Evolutionary conservation across 2,329 filamentous ascomycete genomes (phyloP).

Genomic region (Colletotrichum chlorophyti): DNA sequence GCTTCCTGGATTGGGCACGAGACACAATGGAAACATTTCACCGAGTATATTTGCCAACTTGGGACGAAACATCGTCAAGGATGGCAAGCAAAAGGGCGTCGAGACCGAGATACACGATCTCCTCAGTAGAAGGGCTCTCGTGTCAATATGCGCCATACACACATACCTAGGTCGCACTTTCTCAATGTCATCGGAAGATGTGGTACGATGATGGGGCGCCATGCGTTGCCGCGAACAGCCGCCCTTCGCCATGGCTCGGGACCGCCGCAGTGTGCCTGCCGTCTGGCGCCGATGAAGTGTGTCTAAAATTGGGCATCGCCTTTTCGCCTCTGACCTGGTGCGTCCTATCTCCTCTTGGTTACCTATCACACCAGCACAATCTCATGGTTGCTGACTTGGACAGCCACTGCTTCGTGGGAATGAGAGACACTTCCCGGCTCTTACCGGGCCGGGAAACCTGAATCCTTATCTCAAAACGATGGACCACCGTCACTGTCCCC

Average conservation of each 20-base stretch:
- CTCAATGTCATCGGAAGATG: neutral
- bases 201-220: neutral
- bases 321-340: neutral
- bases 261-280: neutral
- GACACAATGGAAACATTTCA: neutral
- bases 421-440: neutral
- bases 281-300: neutral
- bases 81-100: neutral
- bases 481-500: too few species aligned
- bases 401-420: too few species aligned
- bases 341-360: neutral
- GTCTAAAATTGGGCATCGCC: neutral
- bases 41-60: neutral
- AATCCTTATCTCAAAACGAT: conserved; percentile 2
- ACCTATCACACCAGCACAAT: neutral
- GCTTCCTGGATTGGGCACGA: too few species aligned
- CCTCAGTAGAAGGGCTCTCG: too few species aligned
- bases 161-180: too few species aligned
- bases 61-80: neutral
- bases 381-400: neutral
- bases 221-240: neutral
- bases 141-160: too few species aligned
- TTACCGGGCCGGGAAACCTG: neutral
- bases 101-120: neutral
- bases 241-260: neutral